phyloP scores from a whole-genome alignment of 2,329 filamentous ascomycete genomes.

The Sordariomycetes sp. region DNA sequence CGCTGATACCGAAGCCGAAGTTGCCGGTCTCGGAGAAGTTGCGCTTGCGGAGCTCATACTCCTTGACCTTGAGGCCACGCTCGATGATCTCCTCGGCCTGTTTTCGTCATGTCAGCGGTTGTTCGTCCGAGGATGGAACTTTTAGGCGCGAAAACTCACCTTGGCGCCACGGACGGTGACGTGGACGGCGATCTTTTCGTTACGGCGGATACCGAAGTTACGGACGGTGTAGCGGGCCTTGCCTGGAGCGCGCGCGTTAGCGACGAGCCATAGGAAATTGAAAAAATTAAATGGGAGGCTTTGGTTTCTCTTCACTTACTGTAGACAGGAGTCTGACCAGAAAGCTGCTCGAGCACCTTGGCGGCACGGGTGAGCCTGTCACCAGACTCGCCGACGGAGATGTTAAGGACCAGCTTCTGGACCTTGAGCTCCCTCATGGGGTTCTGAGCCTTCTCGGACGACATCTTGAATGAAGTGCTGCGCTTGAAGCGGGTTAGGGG shows the following conservation, averaged over 20 bases:
- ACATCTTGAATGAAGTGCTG: conserved; percentile 16
- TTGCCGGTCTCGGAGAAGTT: conserved; percentile 99
- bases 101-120: neutral
- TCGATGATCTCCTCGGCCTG: conserved; percentile 98
- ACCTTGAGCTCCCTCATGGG: conserved; percentile 99
- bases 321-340: conserved; percentile 99
- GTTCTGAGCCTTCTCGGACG: conserved; percentile 81
- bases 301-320: conserved; percentile 44
- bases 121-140: neutral
- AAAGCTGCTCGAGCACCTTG: conserved; percentile 99
- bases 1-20: conserved; percentile 99
- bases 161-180: conserved; percentile 97
- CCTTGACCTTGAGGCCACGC: conserved; percentile 99
- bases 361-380: conserved; percentile 99
- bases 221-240: conserved; percentile 99
- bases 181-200: conserved; percentile 99
- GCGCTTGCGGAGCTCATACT: conserved; percentile 98
- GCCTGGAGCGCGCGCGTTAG: conserved; percentile 36
- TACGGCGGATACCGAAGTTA: conserved; percentile 99
- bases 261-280: neutral
- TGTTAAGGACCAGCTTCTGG: conserved; percentile 99
- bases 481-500: neutral
- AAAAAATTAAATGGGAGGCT: neutral
- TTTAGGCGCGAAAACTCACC: conserved; percentile 16
- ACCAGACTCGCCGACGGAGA: conserved; percentile 99